Conservation (phyloP, 352 stramenopile genomes). For the Thalassiosira oceanica region DNA sequence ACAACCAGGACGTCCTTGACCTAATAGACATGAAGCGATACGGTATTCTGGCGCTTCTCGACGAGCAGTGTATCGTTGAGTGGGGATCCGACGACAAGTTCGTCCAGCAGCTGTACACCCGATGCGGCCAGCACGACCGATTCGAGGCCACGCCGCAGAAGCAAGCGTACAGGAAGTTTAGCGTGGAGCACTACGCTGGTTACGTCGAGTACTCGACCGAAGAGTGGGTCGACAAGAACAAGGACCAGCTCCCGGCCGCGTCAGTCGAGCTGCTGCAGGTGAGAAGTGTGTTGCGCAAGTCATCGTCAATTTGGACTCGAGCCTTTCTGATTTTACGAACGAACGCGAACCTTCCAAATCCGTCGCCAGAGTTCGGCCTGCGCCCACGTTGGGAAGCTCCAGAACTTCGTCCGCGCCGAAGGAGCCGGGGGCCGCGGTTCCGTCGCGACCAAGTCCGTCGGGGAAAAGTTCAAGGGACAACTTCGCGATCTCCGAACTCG, state of each 20-base stretch:
- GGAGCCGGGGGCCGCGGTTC: constrained; percentile 16
- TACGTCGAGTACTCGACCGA: constrained; percentile 76
- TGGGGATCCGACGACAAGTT: constrained; percentile 72
- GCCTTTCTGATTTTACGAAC: too few relatives aligned
- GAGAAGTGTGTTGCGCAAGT: too few relatives aligned
- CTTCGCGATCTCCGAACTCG: constrained; percentile 89
- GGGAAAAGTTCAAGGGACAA: constrained; percentile 91
- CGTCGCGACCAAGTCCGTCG: constrained; percentile 85
- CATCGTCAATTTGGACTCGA: too few relatives aligned
- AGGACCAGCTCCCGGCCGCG: constrained; percentile 82
- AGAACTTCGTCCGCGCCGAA: constrained; percentile 12
- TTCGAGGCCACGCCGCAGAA: constrained; percentile 65
- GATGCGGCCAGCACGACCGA: constrained; percentile 52
- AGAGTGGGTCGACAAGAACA: constrained; percentile 82
- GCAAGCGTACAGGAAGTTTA: constrained; percentile 64
- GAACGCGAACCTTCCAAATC: too few relatives aligned
- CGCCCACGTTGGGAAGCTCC: constrained; percentile 6
- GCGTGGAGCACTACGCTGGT: constrained; percentile 79
- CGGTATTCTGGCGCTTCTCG: constrained; percentile 69
- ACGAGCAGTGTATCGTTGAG: constrained; percentile 81
- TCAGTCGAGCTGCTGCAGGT: constrained; percentile 66
- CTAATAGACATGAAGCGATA: constrained; percentile 78
- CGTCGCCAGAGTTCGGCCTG: too few relatives aligned
- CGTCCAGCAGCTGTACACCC: constrained; percentile 57
- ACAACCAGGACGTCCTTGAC: constrained; percentile 84